Evolutionary conservation across 768 basidiomycete species (phyloP).

Genomic region (Neoboletus subvelutipes): DNA sequence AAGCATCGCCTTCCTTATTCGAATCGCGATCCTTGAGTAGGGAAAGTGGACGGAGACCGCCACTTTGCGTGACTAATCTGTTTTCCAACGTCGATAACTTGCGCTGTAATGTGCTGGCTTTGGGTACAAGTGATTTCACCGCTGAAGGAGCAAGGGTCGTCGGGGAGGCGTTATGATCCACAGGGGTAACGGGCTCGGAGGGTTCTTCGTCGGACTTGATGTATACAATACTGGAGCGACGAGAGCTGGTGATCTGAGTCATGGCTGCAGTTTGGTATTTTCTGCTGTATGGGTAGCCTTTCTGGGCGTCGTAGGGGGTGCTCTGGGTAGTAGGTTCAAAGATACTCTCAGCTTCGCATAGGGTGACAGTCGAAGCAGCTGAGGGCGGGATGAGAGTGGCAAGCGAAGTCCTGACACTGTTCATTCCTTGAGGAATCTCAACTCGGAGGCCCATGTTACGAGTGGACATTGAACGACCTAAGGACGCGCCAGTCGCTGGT

Average conservation of each 20-base stretch:
- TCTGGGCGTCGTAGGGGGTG: slow-evolving; percentile 55
- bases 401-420: slow-evolving; percentile 54
- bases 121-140: slow-evolving; percentile 54
- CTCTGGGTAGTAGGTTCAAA: slow-evolving; percentile 46
- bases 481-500: slow-evolving; percentile 14
- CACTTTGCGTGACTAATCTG: slow-evolving; percentile 33
- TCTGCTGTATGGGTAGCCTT: slow-evolving; percentile 15
- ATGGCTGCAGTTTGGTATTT: slow-evolving; percentile 21
- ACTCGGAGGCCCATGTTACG: slow-evolving; percentile 48
- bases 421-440: slow-evolving; percentile 49
- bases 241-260: slow-evolving; percentile 24
- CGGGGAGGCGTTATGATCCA: slow-evolving; percentile 9
- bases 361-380: slow-evolving; percentile 58
- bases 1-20: slow-evolving; percentile 33
- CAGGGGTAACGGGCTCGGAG: neutral
- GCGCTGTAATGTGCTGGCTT: slow-evolving; percentile 47
- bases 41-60: slow-evolving; percentile 58
- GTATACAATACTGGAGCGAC: slow-evolving; percentile 64
- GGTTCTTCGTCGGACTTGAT: slow-evolving; percentile 56
- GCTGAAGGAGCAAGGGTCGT: slow-evolving; percentile 45
- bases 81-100: slow-evolving; percentile 25
- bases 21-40: slow-evolving; percentile 60
- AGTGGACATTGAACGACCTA: slow-evolving; percentile 42
- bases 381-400: slow-evolving; percentile 47
- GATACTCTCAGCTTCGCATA: slow-evolving; percentile 46